Base-by-base conservation (phyloP, 169 alveolate species). In the Cryptosporidium bovis region DNA sequence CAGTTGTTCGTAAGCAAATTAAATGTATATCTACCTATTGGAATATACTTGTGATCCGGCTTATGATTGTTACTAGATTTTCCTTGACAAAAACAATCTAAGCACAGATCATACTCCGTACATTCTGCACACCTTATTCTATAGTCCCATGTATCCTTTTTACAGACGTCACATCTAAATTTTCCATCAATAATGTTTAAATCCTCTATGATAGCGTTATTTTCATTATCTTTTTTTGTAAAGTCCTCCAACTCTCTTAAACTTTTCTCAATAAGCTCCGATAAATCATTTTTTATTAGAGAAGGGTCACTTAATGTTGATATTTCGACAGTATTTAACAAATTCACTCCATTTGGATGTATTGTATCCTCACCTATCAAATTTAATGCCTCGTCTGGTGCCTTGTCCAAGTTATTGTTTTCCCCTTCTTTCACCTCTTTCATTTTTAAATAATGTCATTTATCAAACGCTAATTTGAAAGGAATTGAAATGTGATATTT, bases 81-180 rank as follows among this genome's bases (percentile, higher is more conserved):
- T 36, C 98, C 98, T 50, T 91, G 90, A 64, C 95, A 92, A 67
- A 95, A 95, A 51, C 98, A 95, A 48, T 93, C 91, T 48, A 95
- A 92, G 68, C 98, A 95, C 18, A 93, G 48, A 85, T 95, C 94
- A 66, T 95, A 95, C 50, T 95, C 97, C 20, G 84, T 82, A 92
- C 98, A 95, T 65, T 95, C 98, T 7, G 97, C 98, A 90, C 98
- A 95, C 31, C 93, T 83, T 64, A 95, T 95, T 33, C 94, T 85
- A n/a, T 60, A 77, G 18, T 77, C 87, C 87, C 87, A 77, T 0
- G 87, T 77, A 77, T 77, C 87, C 36, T 77, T 77, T 16, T 77
- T 77, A 31, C 87, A 77, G 13, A 77, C 71, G 36, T 77, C 87
- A 33, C 87, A 77, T 60, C 87, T 56, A 36, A 77, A 77, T 77